Base-by-base conservation (phyloP, 2,329 filamentous ascomycete species). In the Zasmidium citrigriseum region DNA sequence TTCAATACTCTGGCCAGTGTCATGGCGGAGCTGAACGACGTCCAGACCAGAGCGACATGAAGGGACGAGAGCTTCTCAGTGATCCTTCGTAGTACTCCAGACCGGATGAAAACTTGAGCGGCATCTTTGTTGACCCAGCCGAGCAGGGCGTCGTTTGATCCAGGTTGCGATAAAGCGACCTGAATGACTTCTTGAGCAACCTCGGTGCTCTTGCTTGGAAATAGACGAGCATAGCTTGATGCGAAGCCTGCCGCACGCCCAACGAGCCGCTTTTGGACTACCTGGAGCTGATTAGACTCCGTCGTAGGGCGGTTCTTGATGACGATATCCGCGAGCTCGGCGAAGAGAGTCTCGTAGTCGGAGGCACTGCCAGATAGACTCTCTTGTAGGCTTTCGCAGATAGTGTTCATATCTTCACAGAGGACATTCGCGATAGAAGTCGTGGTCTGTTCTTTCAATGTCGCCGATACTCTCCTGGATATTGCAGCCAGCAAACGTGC, bases 71-170 rank as follows among this genome's bases (percentile, higher is more conserved):
- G 76, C 2, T 75, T 72, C 4, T 76, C 65, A 0, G 82, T 81
- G n/a, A 90, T 79, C 1, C 74, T 70, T n/a, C 77, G 71, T 23
- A 90, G 73, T 1, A 82, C 77, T 2, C 84, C 85, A 41, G 84
- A 80, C 23, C 83, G 81, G 4, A 89, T 78, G 66, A 89, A 79
- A 54, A 81, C 82, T 16, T 83, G 80, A 56, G 88, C 82, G n/a
- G 90, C 83, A 16, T 83, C 80, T 51, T 81, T 77, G 5, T 89
- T 78, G 41, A 70, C 54, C 70, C 70, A 73, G 4, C 59, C 59
- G 18, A 61, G 29, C 3, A 67, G 23, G 2, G 64, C 59, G 12
- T 71, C 67, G 23, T 59, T 53, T 10, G 59, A 56, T 29, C 55
- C 63, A 46, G 59, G 63, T 10, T 25, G 22, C 12, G 57, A 41